Evolutionary conservation across 352 stramenopile species (phyloP).

Genomic region (Globisporangium ultimum): DNA sequence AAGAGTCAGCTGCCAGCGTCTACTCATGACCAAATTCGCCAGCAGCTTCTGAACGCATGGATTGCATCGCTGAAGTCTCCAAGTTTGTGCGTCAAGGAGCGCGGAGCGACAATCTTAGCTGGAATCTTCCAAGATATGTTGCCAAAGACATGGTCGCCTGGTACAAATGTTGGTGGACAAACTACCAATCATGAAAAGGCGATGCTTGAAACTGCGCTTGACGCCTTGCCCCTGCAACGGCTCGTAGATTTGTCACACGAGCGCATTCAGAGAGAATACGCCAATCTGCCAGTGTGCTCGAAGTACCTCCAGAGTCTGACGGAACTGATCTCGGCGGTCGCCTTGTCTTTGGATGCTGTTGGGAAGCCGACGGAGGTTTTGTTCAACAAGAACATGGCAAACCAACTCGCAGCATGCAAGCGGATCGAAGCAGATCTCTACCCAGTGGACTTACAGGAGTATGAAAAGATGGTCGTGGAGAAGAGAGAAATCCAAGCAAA

Average conservation of each 20-base stretch:
- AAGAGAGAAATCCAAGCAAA: slow-evolving; percentile 37
- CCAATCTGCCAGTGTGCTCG: slow-evolving; percentile 73
- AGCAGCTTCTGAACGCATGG: slow-evolving; percentile 79
- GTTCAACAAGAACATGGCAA: slow-evolving; percentile 39
- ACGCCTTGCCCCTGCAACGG: slow-evolving; percentile 60
- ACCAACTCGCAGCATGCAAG: slow-evolving; percentile 48
- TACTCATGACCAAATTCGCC: slow-evolving; percentile 49
- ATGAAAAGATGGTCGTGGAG: slow-evolving; percentile 45
- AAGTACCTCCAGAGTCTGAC: slow-evolving; percentile 85
- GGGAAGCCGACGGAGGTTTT: slow-evolving; percentile 43
- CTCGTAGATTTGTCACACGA: slow-evolving; percentile 71
- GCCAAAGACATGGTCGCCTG: slow-evolving; percentile 26
- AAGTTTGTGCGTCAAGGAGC: slow-evolving; percentile 85
- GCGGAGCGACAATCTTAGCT: slow-evolving; percentile 69
- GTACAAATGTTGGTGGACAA: slow-evolving; percentile 5
- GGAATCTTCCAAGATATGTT: slow-evolving; percentile 80
- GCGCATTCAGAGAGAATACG: slow-evolving; percentile 71
- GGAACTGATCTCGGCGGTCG: slow-evolving; percentile 74
- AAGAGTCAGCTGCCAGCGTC: slow-evolving; percentile 34
- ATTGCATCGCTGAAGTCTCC: slow-evolving; percentile 78
- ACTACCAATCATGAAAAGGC: slow-evolving; percentile 21
- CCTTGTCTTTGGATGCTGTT: slow-evolving; percentile 55
- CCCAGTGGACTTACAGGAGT: slow-evolving; percentile 64
- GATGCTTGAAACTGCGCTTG: slow-evolving; percentile 35
- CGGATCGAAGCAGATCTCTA: slow-evolving; percentile 64